phyloP scores from a whole-genome alignment of 2,329 filamentous ascomycete species.

The Colletotrichum sp. region DNA sequence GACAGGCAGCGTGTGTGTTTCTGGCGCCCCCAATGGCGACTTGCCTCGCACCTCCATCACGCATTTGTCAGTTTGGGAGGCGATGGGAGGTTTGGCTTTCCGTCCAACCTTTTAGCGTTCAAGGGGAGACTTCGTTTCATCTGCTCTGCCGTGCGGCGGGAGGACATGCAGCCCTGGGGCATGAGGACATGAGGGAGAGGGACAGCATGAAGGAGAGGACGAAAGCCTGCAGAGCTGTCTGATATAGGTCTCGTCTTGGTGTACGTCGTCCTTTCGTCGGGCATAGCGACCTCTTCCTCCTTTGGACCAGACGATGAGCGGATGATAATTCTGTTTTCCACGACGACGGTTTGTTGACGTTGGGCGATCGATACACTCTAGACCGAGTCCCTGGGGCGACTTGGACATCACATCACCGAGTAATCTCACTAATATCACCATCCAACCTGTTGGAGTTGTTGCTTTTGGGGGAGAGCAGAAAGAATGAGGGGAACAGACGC shows the following conservation, averaged over 20 bases:
- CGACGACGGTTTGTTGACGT: background rate
- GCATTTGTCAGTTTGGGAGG: background rate
- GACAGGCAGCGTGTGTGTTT: background rate
- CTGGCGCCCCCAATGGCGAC: background rate
- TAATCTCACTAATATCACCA: background rate
- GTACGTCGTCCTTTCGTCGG: background rate
- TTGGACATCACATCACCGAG: background rate
- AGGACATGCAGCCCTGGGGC: background rate
- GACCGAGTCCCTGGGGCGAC: background rate
- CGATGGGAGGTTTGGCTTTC: background rate
- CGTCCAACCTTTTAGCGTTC: background rate
- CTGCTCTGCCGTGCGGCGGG: background rate
- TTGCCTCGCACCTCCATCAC: background rate
- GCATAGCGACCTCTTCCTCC: background rate
- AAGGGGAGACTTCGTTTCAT: background rate
- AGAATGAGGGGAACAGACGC: conserved; percentile 31
- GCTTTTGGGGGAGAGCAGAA: too few species aligned
- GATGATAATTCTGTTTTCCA: background rate
- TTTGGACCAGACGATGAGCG: conserved; percentile 10
- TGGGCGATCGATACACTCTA: background rate
- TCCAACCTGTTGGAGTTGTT: accelerated
- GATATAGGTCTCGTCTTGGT: conserved; percentile 1
- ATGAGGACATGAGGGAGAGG: background rate
- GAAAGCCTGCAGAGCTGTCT: background rate
- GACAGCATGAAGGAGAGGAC: background rate